Percentiles rank a stretch among this genome's conserved stretches.
Conservation (phyloP, 306 rosid genomes). For the Trifolium repens region DNA sequence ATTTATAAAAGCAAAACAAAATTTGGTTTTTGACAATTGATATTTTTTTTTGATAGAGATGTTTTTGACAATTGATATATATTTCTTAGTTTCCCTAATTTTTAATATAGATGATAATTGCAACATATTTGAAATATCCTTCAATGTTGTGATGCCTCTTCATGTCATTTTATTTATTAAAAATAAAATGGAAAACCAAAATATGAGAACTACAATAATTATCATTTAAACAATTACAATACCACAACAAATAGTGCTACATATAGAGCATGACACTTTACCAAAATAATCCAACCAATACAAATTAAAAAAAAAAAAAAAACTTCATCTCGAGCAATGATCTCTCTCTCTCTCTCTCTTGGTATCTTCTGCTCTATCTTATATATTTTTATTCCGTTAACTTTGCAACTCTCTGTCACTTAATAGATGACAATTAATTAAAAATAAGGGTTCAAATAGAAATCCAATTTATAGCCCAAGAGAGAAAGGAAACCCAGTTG, state of each 20-base stretch:
- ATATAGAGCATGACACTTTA: conserved; percentile 11
- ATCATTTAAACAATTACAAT: conserved; percentile 6
- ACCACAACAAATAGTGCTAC: conserved; percentile 22
- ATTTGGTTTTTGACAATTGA: too few species aligned
- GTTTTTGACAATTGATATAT: too few species aligned
- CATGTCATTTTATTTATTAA: too few species aligned
- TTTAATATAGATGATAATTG: too few species aligned
- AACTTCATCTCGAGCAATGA: neutral
- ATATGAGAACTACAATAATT: neutral
- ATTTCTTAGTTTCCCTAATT: too few species aligned
- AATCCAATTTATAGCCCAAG: conserved; percentile 60
- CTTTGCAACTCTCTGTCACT: conserved; percentile 1
- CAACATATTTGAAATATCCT: too few species aligned
- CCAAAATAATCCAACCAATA: conserved; percentile 28
- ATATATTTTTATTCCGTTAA: neutral
- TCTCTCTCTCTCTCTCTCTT: conserved; percentile 7
- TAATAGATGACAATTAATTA: neutral
- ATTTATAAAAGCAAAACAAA: too few species aligned
- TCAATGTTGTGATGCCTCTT: too few species aligned
- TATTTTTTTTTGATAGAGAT: too few species aligned
- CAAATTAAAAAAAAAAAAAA: neutral
- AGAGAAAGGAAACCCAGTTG: conserved; percentile 74
- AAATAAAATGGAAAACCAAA: neutral
- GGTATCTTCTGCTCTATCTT: neutral
- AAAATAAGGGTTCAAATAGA: neutral